These are phyloP conservation scores for Fusarium sp. DNA, from an alignment of 2,329 filamentous ascomycete genomes.

Conservation along the genomic window DNA sequence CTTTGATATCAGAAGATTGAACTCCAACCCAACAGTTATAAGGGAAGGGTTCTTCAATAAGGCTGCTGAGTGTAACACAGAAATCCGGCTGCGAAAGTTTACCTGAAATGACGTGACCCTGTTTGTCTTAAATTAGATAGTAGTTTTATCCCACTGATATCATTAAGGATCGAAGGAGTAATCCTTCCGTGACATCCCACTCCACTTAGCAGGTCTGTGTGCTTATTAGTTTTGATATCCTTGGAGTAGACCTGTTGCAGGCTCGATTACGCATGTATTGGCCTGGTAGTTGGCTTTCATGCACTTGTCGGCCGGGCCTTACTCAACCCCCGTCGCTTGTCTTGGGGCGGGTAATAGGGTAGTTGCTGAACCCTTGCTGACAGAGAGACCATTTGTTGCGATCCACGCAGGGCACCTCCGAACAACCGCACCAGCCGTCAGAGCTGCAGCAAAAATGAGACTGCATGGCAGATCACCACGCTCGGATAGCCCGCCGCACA, in stretches of 20 bases:
- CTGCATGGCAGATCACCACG: constrained; percentile 43
- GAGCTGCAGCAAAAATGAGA: constrained; percentile 48
- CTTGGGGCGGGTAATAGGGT: constrained; percentile 30
- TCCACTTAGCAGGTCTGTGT: constrained; percentile 43
- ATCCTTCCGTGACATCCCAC: too few species aligned
- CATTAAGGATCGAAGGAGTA: too few species aligned
- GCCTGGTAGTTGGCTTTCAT: constrained; percentile 53
- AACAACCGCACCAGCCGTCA: constrained; percentile 47
- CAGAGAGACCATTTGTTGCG: constrained; percentile 46
- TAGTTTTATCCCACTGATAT: too few species aligned
- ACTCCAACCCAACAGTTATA: too few species aligned
- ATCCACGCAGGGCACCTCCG: constrained; percentile 42
- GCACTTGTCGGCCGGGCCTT: constrained; percentile 43
- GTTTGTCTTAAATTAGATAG: too few species aligned
- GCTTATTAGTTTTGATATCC: constrained; percentile 39
- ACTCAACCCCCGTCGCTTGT: constrained; percentile 33
- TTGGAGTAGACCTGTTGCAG: constrained; percentile 47
- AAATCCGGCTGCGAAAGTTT: too few species aligned
- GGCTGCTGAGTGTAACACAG: too few species aligned
- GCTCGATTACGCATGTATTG: constrained; percentile 28
- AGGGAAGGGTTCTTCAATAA: too few species aligned
- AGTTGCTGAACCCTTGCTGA: constrained; percentile 50
- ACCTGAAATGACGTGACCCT: too few species aligned
- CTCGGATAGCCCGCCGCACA: constrained; percentile 49
- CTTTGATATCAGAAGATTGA: too few species aligned